phyloP scores from a whole-genome alignment of 2,329 filamentous ascomycete species.

The Aspergillus sp. region DNA sequence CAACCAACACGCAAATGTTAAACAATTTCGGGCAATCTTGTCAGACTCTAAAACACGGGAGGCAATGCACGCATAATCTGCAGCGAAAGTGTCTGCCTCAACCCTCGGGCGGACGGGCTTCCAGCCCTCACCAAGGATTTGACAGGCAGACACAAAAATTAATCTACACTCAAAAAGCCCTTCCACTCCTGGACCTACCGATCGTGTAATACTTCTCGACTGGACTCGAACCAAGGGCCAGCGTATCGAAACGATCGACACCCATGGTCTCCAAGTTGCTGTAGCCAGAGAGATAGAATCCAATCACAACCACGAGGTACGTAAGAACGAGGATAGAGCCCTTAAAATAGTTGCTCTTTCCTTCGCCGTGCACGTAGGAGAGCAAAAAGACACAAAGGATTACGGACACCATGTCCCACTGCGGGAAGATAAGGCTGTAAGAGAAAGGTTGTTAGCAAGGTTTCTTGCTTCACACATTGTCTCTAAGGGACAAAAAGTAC shows the following conservation, averaged over 20 bases:
- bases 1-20: background rate
- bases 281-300: constrained; percentile 82
- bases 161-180: constrained; percentile 34
- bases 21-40: background rate
- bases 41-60: background rate
- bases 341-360: constrained; percentile 99
- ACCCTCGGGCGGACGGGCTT: background rate
- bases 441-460: constrained; percentile 18
- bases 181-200: constrained; percentile 40
- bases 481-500: background rate
- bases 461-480: background rate
- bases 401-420: constrained; percentile 98
- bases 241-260: constrained; percentile 50
- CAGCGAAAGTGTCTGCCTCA: background rate
- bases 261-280: constrained; percentile 55
- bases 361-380: constrained; percentile 96
- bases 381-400: constrained; percentile 94
- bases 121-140: background rate
- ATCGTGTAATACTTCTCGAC: constrained; percentile 46
- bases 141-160: background rate
- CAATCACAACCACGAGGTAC: constrained; percentile 87
- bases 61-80: background rate
- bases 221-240: constrained; percentile 40
- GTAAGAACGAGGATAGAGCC: constrained; percentile 91
- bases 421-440: constrained; percentile 81